Base-by-base conservation (phyloP, 768 basidiomycete genomes). In the Leccinellum rugosiceps region DNA sequence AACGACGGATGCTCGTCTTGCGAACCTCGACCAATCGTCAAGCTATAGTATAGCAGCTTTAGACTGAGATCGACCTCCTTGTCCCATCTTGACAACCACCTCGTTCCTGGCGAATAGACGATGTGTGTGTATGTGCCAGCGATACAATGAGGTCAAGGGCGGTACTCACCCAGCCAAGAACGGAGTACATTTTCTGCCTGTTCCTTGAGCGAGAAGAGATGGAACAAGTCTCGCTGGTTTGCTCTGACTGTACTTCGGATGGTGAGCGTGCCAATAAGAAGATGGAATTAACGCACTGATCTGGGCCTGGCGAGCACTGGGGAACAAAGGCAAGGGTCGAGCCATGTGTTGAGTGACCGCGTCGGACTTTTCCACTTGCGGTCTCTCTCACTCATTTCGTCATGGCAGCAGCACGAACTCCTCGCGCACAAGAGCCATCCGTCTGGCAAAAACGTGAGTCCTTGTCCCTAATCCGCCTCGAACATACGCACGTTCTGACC, bases 181-280 rank as follows among this genome's bases (percentile, higher is more conserved):
- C 92, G 80, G 26, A 92, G 75, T 6, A 90, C 87, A 57, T 76
- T 81, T 61, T 92, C 90, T 10, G 83, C 76, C 67, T 93, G 88
- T 52, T 91, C 90, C 63, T 82, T 84, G 67, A 94, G 74, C 6
- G 83, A 82, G 30, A 85, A 79, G 44, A 92, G 78, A 74, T 92
- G 88, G 65, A 85, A 89, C 46, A 90, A 61, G 70, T 94, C 92
- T 59, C 92, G 77, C 67, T 94, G 92, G 67, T 91, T 88, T 35
- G 92, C 88, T 58, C 92, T 82, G 68, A 94, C 92, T 94, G 68
- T 8, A 26, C 43, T 58, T 60, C 48, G 8, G 44, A 60, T 2
- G 63, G 55, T 62, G 60, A 43, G 57, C 50, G 30, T 54, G 14
- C 10, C 45, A 21, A 8, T 45, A 6, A 4, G 49, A 55, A 19